Base-by-base conservation (phyloP, 495 filamentous ascomycete genomes). In the Aspergillus nidulans region DNA sequence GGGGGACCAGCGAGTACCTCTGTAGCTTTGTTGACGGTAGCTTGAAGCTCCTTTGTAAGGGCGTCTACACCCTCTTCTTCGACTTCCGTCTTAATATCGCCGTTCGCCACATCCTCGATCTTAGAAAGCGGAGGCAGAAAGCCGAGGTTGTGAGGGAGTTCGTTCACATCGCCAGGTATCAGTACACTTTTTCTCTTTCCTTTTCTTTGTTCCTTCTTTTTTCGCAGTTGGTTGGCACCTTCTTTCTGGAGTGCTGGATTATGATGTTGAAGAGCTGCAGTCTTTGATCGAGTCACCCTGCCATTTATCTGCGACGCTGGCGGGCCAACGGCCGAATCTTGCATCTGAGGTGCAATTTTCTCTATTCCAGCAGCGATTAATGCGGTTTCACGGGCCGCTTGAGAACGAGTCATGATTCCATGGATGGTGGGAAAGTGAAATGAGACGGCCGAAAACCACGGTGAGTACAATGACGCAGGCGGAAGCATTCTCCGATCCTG, bases 131-230 rank as follows among this genome's bases (percentile, higher is more conserved):
- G 6, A 41, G 36, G 34, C n/a, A 52, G 3, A 19, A 55, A 57
- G 20, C 73, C 74, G 25, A 77, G 63, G 23, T 77, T 77, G 52
- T 78, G 75, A 24, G 75, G 75, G n/a, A 79, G 70, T 53, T 73
- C 70, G 52, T 68, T 52, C 15, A 54, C 38, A 30, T 53, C 50
- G 16, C 60, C 55, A 1, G 50, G 13, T 21, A 56, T 60, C n/a
- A 57, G 47, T 7, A 40, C 49, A 50, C 45, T 21, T 10, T 19
- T 42, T 21, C 34, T 45, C 49, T 45, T 62, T 20, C 26, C 43
- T 45, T 45, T 62, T 23, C 64, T 66, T 8, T 63, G 58, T 42
- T 42, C 60, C 36, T 68, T 69, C 15, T 60, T 68, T 21, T 52
- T 58, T 2, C 49, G 26, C 15, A 54, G 12, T 6, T 50, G 24